Conservation (phyloP, 2,329 filamentous ascomycete species). For the Colletotrichum shisoi region DNA sequence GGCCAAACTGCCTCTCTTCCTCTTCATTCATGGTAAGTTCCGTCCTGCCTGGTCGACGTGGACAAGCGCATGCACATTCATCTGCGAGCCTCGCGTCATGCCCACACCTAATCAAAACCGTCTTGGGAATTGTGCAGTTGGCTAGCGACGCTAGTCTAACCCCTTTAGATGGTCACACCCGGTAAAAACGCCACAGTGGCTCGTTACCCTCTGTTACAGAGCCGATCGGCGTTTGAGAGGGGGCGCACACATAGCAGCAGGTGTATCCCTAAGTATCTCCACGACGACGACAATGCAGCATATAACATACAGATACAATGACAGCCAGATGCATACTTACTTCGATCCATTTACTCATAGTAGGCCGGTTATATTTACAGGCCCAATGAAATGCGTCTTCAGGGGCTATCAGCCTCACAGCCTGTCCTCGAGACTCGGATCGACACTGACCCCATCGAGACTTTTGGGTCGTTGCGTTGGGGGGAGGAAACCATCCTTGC, state of each 20-base stretch:
- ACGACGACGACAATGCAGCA: background rate
- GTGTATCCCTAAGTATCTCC: background rate
- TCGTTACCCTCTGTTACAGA: constrained; percentile 8
- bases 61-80: constrained; percentile 1
- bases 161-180: constrained; percentile 2
- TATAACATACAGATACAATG: too few relatives aligned
- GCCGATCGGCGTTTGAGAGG: constrained; percentile 5
- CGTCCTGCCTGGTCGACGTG: background rate
- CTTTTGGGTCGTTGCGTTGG: background rate
- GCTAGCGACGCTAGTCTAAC: constrained; percentile 3
- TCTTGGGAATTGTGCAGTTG: background rate
- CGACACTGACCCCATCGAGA: background rate
- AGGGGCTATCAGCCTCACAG: background rate
- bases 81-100: background rate
- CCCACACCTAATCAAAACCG: background rate
- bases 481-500: background rate
- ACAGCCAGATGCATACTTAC: too few relatives aligned
- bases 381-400: background rate
- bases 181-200: constrained; percentile 13
- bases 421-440: background rate
- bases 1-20: background rate
- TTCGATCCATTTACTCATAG: too few relatives aligned
- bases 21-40: background rate
- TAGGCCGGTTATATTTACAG: too few relatives aligned
- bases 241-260: background rate